Evolutionary conservation across 2,329 filamentous ascomycete species (phyloP).

Genomic region (Aspergillus eucalypticola): DNA sequence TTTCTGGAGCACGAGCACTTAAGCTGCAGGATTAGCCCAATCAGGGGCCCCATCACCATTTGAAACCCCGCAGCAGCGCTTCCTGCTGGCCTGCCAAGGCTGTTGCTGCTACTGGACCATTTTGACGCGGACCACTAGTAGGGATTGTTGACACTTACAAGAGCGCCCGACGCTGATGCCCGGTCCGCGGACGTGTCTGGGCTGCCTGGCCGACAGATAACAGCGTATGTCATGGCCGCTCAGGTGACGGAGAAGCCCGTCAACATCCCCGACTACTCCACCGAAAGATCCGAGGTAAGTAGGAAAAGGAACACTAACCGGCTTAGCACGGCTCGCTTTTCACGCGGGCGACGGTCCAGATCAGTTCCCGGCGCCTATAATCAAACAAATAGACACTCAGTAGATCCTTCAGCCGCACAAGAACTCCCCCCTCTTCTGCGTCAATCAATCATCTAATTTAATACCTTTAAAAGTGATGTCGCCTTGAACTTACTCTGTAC

Average conservation of each 20-base stretch:
- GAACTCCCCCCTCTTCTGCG: background rate
- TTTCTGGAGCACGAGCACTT: slow-evolving; percentile 18
- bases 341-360: background rate
- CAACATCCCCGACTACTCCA: slow-evolving; percentile 4
- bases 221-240: slow-evolving; percentile 10
- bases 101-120: background rate
- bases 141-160: background rate
- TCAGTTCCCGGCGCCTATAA: slow-evolving; percentile 4
- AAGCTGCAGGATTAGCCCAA: slow-evolving; percentile 15
- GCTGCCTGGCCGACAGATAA: slow-evolving; percentile 9
- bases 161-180: slow-evolving; percentile 10
- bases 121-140: background rate
- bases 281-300: slow-evolving; percentile 13
- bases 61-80: slow-evolving; percentile 20
- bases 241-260: slow-evolving; percentile 10
- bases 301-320: background rate
- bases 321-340: slow-evolving; percentile 1
- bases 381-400: slow-evolving; percentile 7
- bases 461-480: background rate
- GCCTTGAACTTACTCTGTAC: too few species aligned
- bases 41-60: slow-evolving; percentile 8
- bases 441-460: background rate
- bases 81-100: slow-evolving; percentile 11
- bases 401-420: slow-evolving; percentile 7
- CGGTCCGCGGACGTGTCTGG: slow-evolving; percentile 7